Evolutionary conservation across 352 stramenopile species (phyloP).

Genomic region (Blastocystis sp.): DNA sequence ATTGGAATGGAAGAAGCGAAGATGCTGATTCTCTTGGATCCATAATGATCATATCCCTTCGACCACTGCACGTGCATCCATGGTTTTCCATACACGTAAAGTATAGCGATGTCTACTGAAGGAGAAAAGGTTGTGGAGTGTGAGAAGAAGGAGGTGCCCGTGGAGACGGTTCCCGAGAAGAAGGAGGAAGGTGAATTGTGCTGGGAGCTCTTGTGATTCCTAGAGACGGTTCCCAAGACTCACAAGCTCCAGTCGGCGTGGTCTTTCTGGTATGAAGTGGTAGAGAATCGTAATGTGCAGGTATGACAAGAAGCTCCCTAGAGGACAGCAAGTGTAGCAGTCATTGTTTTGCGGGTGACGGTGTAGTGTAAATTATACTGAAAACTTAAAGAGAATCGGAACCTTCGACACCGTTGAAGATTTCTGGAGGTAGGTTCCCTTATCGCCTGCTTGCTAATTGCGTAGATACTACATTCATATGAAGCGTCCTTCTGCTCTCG

Average conservation of each 20-base stretch:
- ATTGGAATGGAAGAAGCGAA: too few relatives aligned
- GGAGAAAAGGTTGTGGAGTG: constrained; percentile 36
- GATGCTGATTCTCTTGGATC: too few relatives aligned
- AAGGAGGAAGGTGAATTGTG: constrained; percentile 19
- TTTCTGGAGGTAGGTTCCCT: constrained; percentile 71
- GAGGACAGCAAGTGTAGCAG: constrained; percentile 67
- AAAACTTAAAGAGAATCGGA: constrained; percentile 72
- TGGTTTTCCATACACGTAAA: not conserved
- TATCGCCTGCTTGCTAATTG: not conserved
- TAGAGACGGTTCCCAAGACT: constrained; percentile 10
- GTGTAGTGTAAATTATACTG: constrained; percentile 1
- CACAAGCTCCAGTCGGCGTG: constrained; percentile 75
- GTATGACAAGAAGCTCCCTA: constrained; percentile 83
- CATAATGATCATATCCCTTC: not conserved
- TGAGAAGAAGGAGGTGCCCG: constrained; percentile 28
- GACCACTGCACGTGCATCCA: not conserved
- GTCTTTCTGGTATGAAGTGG: constrained; percentile 64
- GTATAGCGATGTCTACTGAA: constrained; percentile 51
- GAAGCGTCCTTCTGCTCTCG: constrained; percentile 78
- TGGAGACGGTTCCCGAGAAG: constrained; percentile 10
- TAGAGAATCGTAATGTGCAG: constrained; percentile 60
- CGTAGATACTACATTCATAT: constrained; percentile 76
- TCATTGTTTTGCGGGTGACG: not conserved
- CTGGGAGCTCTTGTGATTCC: not conserved
- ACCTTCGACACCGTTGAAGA: constrained; percentile 79